Evolutionary conservation across 345 rosid genomes (phyloP), one percentile per base, ranked within the genome.

Genomic region (Microcos paniculata): DNA sequence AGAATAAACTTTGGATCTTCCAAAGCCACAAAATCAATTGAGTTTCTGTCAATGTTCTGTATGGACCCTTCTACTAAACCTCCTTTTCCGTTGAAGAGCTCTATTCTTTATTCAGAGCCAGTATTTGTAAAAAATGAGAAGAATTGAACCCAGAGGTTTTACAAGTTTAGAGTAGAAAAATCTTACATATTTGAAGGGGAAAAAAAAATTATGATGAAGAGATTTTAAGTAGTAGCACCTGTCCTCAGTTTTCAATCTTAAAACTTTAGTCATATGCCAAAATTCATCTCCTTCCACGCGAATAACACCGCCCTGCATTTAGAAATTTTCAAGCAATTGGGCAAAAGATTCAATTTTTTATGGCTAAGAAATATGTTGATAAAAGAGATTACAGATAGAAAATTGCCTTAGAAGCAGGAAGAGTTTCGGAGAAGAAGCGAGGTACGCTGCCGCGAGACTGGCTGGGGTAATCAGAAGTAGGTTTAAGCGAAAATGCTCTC

Each of bases 81-180:
- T 68, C 99, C 98, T 79, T 89, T 96, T 62, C 99, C 98, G 82
- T 93, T 87, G 81, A 96, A 96, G 79, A 96, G 97, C 88, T 89
- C 93, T 86, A 91, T 21, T 85, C 93, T 96, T 93, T 88, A 80
- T 82, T 85, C 67, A 35, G 40, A 35, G 40, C 30, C 77, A 82
- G 48, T 3, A 71, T 53, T 51, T 3, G n/a, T n/a, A 31, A 31
- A 31, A 40, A 4, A 38, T 35, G 6, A 64, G 21, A 66, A 7
- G 38, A 45, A 43, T 23, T 43, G 14, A 24, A 66, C 71, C 71
- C 55, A 66, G 35, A 67, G 38, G 26, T 26, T 46, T 31, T 46
- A 24, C 14, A 15, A 4, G 9, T 13, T 64, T 26, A 66, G 71
- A 15, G 24, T 28, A 43, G 14, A 66, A 24, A 43, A 7, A 6